Percentiles rank a stretch among this genome's conserved stretches.
Conservation (phyloP, 108 stramenopile genomes). For the Parmales sp. region DNA sequence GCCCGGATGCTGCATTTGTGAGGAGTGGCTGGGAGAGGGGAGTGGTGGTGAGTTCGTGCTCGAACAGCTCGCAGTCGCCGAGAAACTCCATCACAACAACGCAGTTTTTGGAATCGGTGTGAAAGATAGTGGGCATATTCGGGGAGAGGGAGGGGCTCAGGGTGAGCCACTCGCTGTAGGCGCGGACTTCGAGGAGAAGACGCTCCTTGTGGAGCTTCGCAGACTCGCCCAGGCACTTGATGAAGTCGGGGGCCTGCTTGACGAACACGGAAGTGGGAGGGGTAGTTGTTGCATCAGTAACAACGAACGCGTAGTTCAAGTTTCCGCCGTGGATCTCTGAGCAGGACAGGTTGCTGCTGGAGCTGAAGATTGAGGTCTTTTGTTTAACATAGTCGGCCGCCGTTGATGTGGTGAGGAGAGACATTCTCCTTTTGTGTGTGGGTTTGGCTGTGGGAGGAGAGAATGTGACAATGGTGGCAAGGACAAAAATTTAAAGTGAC, state of each 20-base stretch:
- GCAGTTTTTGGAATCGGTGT: slow-evolving; percentile 48
- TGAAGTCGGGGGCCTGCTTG: slow-evolving; percentile 73
- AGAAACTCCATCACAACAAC: slow-evolving; percentile 76
- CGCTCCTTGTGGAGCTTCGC: background rate
- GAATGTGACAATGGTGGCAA: no score
- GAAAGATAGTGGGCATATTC: slow-evolving; percentile 52
- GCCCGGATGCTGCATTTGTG: slow-evolving; percentile 29
- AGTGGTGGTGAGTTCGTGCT: slow-evolving; percentile 51
- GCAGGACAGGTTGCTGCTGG: no score
- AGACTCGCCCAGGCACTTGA: slow-evolving; percentile 20
- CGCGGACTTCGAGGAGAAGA: slow-evolving; percentile 46
- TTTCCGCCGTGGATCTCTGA: slow-evolving; percentile 63
- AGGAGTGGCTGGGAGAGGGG: slow-evolving; percentile 26
- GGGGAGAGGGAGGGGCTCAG: slow-evolving; percentile 32
- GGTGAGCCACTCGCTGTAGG: slow-evolving; percentile 42
- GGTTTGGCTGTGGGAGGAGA: no score
- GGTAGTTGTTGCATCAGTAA: slow-evolving; percentile 13
- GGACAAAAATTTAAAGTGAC: no score
- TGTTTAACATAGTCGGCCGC: no score
- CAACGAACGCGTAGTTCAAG: slow-evolving; percentile 72
- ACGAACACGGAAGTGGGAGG: slow-evolving; percentile 40
- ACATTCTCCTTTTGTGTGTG: no score
- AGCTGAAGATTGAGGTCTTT: no score
- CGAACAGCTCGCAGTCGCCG: slow-evolving; percentile 48
- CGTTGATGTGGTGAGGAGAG: no score